phyloP scores from a whole-genome alignment of 768 basidiomycete genomes.

The Boletus barrowsii region DNA sequence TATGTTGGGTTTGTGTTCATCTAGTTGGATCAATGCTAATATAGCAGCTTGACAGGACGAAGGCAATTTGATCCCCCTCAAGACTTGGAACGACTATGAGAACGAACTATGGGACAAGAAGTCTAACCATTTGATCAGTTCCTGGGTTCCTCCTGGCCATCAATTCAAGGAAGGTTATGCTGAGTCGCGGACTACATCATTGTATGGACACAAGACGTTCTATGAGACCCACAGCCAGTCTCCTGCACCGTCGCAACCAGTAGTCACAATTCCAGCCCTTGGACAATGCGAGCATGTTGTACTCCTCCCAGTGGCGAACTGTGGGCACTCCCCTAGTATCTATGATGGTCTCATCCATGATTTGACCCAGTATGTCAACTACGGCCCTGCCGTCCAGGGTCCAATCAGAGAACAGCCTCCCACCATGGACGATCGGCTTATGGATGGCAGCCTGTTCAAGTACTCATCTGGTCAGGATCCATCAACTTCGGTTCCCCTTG shows the following conservation, averaged over 20 bases:
- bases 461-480: no score
- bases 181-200: slow-evolving; percentile 72
- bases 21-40: slow-evolving; percentile 8
- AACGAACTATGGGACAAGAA: slow-evolving; percentile 98
- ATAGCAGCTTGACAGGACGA: slow-evolving; percentile 63
- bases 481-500: no score
- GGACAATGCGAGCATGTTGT: slow-evolving; percentile 38
- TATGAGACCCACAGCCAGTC: slow-evolving; percentile 78
- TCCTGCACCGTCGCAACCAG: slow-evolving; percentile 69
- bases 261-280: slow-evolving; percentile 39
- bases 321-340: no score
- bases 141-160: slow-evolving; percentile 82
- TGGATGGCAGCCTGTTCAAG: no score
- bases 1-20: slow-evolving; percentile 37
- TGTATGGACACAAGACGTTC: slow-evolving; percentile 85
- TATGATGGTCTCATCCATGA: no score
- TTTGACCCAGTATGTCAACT: no score
- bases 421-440: no score
- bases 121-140: slow-evolving; percentile 91
- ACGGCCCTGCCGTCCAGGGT: no score
- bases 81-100: slow-evolving; percentile 96
- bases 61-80: slow-evolving; percentile 96
- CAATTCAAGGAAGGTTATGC: slow-evolving; percentile 70
- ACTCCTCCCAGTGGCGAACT: slow-evolving; percentile 65
- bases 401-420: no score